Percentiles rank a stretch among this genome's conserved stretches.
These are phyloP conservation scores for Allomyces macrogynus DNA, from an alignment of 192 early-diverging fungal species.

Conservation along the genomic window DNA sequence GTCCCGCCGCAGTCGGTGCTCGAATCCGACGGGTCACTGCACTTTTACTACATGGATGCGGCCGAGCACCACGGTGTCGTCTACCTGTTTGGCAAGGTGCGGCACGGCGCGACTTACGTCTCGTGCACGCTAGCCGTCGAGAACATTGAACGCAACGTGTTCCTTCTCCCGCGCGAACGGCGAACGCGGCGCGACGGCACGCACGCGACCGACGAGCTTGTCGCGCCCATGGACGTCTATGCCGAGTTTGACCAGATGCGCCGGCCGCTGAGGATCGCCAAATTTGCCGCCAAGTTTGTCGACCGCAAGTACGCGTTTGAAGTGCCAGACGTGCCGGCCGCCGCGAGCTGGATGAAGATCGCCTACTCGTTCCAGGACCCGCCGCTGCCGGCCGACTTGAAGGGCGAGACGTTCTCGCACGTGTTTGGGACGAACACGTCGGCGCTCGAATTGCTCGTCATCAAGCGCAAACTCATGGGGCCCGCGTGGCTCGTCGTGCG, in stretches of 20 bases:
- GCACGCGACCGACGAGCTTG: slow-evolving; percentile 26
- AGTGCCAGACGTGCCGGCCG: slow-evolving; percentile 47
- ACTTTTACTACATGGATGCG: slow-evolving; percentile 85
- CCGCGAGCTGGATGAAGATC: slow-evolving; percentile 71
- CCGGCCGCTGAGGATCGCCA: slow-evolving; percentile 26
- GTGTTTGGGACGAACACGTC: slow-evolving; percentile 72
- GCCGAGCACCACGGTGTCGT: slow-evolving; percentile 59
- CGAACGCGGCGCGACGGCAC: not conserved
- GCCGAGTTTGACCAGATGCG: slow-evolving; percentile 49
- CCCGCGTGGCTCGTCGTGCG: slow-evolving; percentile 77
- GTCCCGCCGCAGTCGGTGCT: slow-evolving; percentile 5
- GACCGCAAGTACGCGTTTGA: slow-evolving; percentile 85
- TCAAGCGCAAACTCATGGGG: slow-evolving; percentile 88
- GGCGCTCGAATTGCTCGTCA: slow-evolving; percentile 80
- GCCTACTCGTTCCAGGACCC: slow-evolving; percentile 51
- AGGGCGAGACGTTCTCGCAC: slow-evolving; percentile 56
- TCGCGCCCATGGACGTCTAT: slow-evolving; percentile 47
- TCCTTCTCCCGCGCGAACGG: slow-evolving; percentile 60
- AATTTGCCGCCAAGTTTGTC: slow-evolving; percentile 38
- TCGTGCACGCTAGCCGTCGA: slow-evolving; percentile 69
- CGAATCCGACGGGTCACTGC: slow-evolving; percentile 33
- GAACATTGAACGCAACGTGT: slow-evolving; percentile 66
- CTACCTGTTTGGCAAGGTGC: slow-evolving; percentile 83
- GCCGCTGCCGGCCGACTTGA: slow-evolving; percentile 28
- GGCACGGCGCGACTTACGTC: slow-evolving; percentile 17